phyloP scores from a whole-genome alignment of 1,284 basidiomycete species.

The Cystobasidium pallidum region DNA sequence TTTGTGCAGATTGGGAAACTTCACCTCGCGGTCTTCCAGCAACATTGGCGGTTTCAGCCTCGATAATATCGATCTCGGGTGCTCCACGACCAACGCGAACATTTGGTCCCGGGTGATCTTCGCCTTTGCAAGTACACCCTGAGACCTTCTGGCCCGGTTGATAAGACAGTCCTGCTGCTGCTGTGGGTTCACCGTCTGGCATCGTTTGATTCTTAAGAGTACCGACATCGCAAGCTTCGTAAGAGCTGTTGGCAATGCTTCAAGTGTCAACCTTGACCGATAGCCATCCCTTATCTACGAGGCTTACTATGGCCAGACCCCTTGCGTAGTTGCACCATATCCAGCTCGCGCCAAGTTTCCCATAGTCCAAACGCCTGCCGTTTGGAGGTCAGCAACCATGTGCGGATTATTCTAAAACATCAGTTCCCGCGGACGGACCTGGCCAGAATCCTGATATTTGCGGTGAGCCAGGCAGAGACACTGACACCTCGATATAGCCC shows the following conservation, averaged over 20 bases:
- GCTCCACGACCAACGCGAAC: slow-evolving; percentile 62
- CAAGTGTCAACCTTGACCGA: not conserved
- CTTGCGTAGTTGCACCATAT: slow-evolving; percentile 54
- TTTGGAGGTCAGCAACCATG: too few species aligned
- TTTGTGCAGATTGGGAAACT: slow-evolving; percentile 77
- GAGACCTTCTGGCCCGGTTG: slow-evolving; percentile 62
- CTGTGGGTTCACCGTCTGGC: slow-evolving; percentile 51
- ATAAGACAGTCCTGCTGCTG: slow-evolving; percentile 50
- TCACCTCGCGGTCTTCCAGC: slow-evolving; percentile 59
- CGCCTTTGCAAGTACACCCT: slow-evolving; percentile 62
- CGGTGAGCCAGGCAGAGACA: slow-evolving; percentile 77
- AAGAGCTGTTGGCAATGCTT: slow-evolving; percentile 55
- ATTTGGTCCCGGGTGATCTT: slow-evolving; percentile 69
- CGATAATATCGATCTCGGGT: slow-evolving; percentile 71
- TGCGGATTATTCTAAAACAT: too few species aligned
- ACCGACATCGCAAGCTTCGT: slow-evolving; percentile 61
- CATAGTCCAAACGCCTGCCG: slow-evolving; percentile 59
- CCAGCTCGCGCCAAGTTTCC: slow-evolving; percentile 61
- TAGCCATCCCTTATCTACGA: not conserved
- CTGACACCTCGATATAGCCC: slow-evolving; percentile 67
- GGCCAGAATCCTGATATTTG: slow-evolving; percentile 71
- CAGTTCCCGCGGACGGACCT: slow-evolving; percentile 12
- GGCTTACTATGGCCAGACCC: slow-evolving; percentile 43
- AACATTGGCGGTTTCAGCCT: slow-evolving; percentile 62
- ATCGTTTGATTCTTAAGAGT: slow-evolving; percentile 63